A percentile compares a stretch with the other conserved stretches of the same genome.
Evolutionary conservation across 164 flowering plant genomes (phyloP).

Genomic region (Vitis labrusca): DNA sequence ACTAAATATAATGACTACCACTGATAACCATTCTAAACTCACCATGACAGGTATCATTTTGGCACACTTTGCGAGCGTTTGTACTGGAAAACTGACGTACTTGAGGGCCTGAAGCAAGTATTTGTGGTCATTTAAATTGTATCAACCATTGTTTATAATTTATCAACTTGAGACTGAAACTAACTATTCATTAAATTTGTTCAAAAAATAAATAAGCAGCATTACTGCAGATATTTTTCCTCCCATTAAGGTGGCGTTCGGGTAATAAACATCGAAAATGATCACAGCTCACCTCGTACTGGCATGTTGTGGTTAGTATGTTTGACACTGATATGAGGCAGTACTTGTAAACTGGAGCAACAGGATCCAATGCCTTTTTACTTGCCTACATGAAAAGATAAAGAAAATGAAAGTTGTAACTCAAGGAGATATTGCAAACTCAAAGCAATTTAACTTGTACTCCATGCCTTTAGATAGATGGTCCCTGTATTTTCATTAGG

Average conservation of each 20-base stretch:
- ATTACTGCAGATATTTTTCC: neutral
- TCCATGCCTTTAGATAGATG: too few species aligned
- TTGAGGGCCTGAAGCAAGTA: constrained; percentile 81
- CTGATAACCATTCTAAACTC: constrained; percentile 16
- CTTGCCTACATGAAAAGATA: constrained; percentile 55
- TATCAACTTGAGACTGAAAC: neutral
- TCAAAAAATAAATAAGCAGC: neutral
- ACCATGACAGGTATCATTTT: constrained; percentile 99
- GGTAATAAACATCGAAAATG: constrained; percentile 2
- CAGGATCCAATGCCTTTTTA: constrained; percentile 81
- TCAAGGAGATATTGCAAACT: neutral
- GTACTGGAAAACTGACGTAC: constrained; percentile 98
- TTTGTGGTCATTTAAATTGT: constrained; percentile 4
- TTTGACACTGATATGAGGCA: constrained; percentile 84
- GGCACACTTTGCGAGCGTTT: constrained; percentile 97
- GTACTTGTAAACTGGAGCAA: constrained; percentile 88
- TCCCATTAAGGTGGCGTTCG: neutral
- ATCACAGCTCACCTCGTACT: constrained; percentile 74
- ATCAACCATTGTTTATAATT: neutral
- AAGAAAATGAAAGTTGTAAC: neutral
- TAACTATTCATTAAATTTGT: neutral
- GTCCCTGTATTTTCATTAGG: too few species aligned
- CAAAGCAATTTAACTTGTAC: too few species aligned
- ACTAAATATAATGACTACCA: neutral
- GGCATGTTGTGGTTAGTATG: constrained; percentile 94